Evolutionary conservation across 1,284 basidiomycete genomes (phyloP), one percentile per base, ranked within the genome.

Genomic region (Singerocomus inundabilis): DNA sequence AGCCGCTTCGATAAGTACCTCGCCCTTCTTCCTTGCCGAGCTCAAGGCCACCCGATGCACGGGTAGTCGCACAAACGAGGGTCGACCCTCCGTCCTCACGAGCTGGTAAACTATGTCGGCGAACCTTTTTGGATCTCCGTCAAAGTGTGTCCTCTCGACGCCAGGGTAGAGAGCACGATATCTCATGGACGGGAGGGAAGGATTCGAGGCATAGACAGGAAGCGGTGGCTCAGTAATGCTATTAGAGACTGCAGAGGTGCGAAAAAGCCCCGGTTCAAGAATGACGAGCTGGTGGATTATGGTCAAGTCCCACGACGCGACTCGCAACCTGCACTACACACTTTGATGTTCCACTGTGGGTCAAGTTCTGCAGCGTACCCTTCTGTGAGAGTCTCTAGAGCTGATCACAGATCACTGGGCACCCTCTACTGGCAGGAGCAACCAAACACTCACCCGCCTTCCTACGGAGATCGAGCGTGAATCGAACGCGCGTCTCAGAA

Each of bases 81-180:
- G 57, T 5, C 57, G 42, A 44, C 51, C 45, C 4, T 59, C 52
- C 48, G 41, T 57, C 46, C 44, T 48, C 30, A 46, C 47, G 5
- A 66, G 38, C 16, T 46, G 58, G 34, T 43, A 61, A 30, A 64
- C 49, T 12, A 53, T 11, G 10, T 58, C 52, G 5, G 52, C 53
- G 43, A 67, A 64, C 39, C 62, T 67, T 13, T 9, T 45, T 9
- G 65, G 56, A 36, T 67, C 61, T 29, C 65, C 65, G 7, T 64
- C 36, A 8, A 53, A 64, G 36, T 48, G 50, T 4, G 51, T 57
- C 15, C 49, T 29, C 21, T 42, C 47, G 12, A 63, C 46, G 1
- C 5, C 28, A 1, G 64, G 61, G n/a, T 42, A 53, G 13, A 64
- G 41, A 0, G 61, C 53, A 16, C 65, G 65, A 36, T 51, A 66